Percentiles rank a stretch among this genome's conserved stretches.
Evolutionary conservation across 306 rosid genomes (phyloP).

Genomic region (Cicer yamashitae): DNA sequence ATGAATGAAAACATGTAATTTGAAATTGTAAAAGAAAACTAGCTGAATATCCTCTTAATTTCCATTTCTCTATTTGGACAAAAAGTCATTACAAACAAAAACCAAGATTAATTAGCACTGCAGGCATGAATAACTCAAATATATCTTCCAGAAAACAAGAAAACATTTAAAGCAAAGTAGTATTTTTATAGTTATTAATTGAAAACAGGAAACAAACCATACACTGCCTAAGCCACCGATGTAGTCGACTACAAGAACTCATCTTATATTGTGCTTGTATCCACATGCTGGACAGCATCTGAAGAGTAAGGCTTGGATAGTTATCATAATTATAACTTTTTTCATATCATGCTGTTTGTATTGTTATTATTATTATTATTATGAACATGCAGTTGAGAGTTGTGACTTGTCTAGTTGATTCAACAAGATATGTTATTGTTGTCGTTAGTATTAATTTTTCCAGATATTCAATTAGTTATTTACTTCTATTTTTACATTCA

Average conservation of each 20-base stretch:
- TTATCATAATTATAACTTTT: background rate
- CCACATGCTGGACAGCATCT: background rate
- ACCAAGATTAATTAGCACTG: background rate
- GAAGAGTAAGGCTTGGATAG: conserved; percentile 5
- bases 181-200: background rate
- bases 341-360: background rate
- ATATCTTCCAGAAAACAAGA: background rate
- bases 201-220: conserved; percentile 14
- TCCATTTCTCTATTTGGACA: conserved; percentile 5
- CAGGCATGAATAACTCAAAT: background rate
- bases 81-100: background rate
- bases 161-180: background rate
- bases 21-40: background rate
- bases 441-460: background rate
- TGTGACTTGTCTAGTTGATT: conserved; percentile 19
- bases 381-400: conserved; percentile 11
- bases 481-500: conserved; percentile 25
- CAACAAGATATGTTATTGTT: conserved; percentile 8
- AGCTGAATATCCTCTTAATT: background rate
- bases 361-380: conserved; percentile 22
- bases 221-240: background rate
- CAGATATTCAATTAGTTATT: conserved; percentile 5
- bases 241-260: background rate
- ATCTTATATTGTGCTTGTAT: conserved; percentile 4
- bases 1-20: background rate